Evolutionary conservation across 1,284 basidiomycete genomes (phyloP).

Genomic region (Cystobasidium pallidum): DNA sequence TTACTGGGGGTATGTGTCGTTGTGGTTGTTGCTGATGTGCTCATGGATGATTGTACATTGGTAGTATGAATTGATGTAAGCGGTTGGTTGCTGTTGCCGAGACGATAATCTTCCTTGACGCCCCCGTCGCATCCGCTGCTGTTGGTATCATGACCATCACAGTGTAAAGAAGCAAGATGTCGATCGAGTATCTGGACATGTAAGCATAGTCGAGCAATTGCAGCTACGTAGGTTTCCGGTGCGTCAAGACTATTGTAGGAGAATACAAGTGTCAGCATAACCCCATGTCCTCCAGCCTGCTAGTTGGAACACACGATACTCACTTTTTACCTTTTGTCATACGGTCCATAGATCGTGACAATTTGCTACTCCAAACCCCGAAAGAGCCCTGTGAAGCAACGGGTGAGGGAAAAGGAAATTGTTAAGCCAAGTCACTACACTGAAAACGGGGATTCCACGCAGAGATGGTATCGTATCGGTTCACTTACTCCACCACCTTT

Average conservation of each 20-base stretch:
- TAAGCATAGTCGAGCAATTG: conserved; percentile 73
- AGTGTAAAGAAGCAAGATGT: conserved; percentile 74
- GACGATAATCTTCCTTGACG: neutral
- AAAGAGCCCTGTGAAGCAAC: conserved; percentile 51
- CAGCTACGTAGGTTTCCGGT: conserved; percentile 79
- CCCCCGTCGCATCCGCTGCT: too few relatives aligned
- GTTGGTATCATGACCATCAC: too few relatives aligned
- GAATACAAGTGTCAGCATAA: conserved; percentile 45
- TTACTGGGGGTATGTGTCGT: neutral
- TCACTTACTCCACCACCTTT: conserved; percentile 69
- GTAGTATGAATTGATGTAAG: too few relatives aligned
- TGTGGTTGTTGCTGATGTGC: neutral
- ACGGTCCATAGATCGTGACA: conserved; percentile 82
- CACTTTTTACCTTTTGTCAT: conserved; percentile 89
- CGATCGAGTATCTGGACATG: conserved; percentile 81
- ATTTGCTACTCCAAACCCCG: conserved; percentile 73
- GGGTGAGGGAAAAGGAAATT: neutral
- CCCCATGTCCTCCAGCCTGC: too few relatives aligned
- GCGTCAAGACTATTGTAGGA: conserved; percentile 72
- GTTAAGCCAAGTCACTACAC: neutral
- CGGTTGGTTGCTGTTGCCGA: neutral
- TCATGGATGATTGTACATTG: too few relatives aligned
- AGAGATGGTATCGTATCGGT: too few relatives aligned
- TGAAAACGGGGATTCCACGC: neutral
- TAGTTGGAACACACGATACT: too few relatives aligned